Percentiles rank a stretch among this genome's conserved stretches.
These are phyloP conservation scores for Spathaspora boniae DNA, from an alignment of 805 yeast species.

Conservation along the genomic window DNA sequence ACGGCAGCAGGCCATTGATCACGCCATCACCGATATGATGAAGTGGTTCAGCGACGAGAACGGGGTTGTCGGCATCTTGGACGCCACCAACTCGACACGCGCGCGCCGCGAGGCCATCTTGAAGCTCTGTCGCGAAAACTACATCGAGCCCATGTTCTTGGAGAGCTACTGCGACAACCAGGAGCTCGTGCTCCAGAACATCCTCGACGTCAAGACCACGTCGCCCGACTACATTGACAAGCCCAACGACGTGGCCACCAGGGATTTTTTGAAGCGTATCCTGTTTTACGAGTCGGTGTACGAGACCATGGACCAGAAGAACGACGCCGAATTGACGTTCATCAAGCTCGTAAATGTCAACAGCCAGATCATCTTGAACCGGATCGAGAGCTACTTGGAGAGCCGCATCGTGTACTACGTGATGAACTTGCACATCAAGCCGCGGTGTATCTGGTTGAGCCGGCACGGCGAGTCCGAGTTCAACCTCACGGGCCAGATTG, in stretches of 20 bases:
- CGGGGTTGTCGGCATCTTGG: slow-evolving; percentile 89
- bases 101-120: slow-evolving; percentile 65
- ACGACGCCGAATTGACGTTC: slow-evolving; percentile 69
- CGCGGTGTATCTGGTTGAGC: slow-evolving; percentile 88
- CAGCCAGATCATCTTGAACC: slow-evolving; percentile 82
- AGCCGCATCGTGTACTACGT: slow-evolving; percentile 92
- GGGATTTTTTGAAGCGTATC: slow-evolving; percentile 73
- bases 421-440: slow-evolving; percentile 92
- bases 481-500: slow-evolving; percentile 90
- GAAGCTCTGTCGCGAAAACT: slow-evolving; percentile 56
- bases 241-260: slow-evolving; percentile 68
- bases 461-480: slow-evolving; percentile 95
- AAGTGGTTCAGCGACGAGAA: slow-evolving; percentile 77
- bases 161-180: slow-evolving; percentile 90
- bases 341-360: slow-evolving; percentile 86
- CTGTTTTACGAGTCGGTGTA: slow-evolving; percentile 69
- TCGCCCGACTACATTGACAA: slow-evolving; percentile 75
- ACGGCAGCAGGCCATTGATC: slow-evolving; percentile 65
- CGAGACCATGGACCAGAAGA: slow-evolving; percentile 63
- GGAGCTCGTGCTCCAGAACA: slow-evolving; percentile 71
- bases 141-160: slow-evolving; percentile 84
- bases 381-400: slow-evolving; percentile 84
- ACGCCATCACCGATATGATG: slow-evolving; percentile 76
- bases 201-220: slow-evolving; percentile 80
- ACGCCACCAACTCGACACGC: slow-evolving; percentile 86